These are phyloP conservation scores for Moringa oleifera DNA, from an alignment of 345 rosid species.

Conservation along the genomic window DNA sequence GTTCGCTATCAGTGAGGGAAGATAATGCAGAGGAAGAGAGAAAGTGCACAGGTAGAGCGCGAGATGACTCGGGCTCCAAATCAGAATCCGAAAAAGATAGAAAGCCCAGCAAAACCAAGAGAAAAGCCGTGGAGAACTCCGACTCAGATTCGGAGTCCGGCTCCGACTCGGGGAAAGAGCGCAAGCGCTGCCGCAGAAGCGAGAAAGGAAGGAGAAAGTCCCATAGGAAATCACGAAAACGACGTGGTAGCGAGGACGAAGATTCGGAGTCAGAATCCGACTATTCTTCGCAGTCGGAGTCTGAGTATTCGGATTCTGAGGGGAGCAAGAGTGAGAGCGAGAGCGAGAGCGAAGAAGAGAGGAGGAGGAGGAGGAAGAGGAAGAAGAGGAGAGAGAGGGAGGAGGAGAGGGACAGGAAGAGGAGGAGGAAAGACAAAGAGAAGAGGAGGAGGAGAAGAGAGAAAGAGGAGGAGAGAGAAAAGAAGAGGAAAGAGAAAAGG, in stretches of 20 bases:
- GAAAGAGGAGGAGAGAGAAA: slow-evolving; percentile 19
- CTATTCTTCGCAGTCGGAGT: slow-evolving; percentile 25
- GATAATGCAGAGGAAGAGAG: slow-evolving; percentile 11
- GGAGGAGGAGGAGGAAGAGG: slow-evolving; percentile 18
- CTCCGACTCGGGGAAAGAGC: slow-evolving; percentile 15
- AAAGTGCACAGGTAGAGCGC: slow-evolving; percentile 19
- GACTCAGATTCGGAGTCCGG: slow-evolving; percentile 21
- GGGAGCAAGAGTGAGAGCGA: slow-evolving; percentile 34
- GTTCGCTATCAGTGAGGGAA: slow-evolving; percentile 10
- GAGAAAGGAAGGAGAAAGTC: slow-evolving; percentile 27
- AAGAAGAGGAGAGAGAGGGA: slow-evolving; percentile 16
- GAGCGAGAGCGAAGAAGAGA: slow-evolving; percentile 34
- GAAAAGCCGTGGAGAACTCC: slow-evolving; percentile 19
- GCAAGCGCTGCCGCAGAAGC: slow-evolving; percentile 26
- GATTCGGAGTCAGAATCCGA: slow-evolving; percentile 32
- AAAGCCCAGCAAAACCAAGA: slow-evolving; percentile 20
- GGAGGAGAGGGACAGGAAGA: slow-evolving; percentile 18
- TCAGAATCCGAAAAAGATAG: slow-evolving; percentile 24
- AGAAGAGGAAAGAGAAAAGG: slow-evolving; percentile 28
- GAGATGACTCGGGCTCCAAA: slow-evolving; percentile 19
- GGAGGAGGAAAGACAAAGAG: slow-evolving; percentile 22
- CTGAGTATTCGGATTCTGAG: slow-evolving; percentile 41
- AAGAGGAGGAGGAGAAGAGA: slow-evolving; percentile 9
- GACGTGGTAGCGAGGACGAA: slow-evolving; percentile 25
- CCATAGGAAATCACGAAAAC: slow-evolving; percentile 30